Evolutionary conservation across 208 protist species (phyloP), one percentile per base, ranked within the genome.

Genomic region (Trypanosoma grayi): DNA sequence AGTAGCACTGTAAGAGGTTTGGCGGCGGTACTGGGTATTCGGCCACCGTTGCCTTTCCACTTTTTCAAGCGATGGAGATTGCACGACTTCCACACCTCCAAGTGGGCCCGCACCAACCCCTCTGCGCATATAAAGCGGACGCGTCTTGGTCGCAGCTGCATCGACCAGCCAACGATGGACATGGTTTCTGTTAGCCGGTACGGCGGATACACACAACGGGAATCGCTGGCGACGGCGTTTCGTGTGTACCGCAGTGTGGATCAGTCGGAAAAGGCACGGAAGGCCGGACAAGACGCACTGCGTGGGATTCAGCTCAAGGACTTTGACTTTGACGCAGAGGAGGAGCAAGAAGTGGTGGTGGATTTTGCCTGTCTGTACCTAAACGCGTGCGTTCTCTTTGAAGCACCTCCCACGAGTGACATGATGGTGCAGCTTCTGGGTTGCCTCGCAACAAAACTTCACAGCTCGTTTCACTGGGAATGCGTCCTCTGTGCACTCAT

Each of bases 321-420:
- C 30, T 71, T 71, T 60, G 24, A 39, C 4, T 44, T 65, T 57
- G 65, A 40, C 9, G 57, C 25, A 16, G 57, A 63, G 27, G 65
- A 65, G 20, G 48, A 37, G 31, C n/a, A 59, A 5, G 65, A 71
- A 13, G 4, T 71, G 6, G 65, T 51, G 13, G 31, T 60, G 34
- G 65, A 71, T 31, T 71, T 71, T 56, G 65, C 57, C 0, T 71
- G 65, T 22, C 40, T 71, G 13, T 71, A 71, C 30, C 41, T 71
- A 18, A 71, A 71, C 57, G 65, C 65, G 2, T 60, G 34, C 16
- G 33, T 65, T 4, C 40, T 71, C 16, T 71, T 71, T 63, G 39
- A 36, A 3, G 34, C 60, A 43, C 6, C 8, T 13, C 65, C 65
- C 11, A 39, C 65, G 14, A 22, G 18, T 3, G 65, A 64, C 2